Conservation (phyloP, 306 rosid species). For the Quercus bicolor region DNA sequence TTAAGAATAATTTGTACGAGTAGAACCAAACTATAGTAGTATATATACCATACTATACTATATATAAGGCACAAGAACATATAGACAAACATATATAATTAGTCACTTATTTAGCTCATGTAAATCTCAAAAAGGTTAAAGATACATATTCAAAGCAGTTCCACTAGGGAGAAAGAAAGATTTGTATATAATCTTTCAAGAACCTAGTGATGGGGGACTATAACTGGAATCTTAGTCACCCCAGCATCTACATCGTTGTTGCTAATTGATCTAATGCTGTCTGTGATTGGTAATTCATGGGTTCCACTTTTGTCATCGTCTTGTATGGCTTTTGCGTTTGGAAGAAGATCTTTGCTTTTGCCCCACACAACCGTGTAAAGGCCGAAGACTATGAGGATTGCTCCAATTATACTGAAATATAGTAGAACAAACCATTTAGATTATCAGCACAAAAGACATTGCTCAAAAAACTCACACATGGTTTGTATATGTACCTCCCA, state of each 20-base stretch:
- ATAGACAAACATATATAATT: not conserved
- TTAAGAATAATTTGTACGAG: no score
- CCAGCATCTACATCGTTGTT: not conserved
- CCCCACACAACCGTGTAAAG: conserved; percentile 98
- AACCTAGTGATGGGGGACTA: not conserved
- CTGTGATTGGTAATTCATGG: conserved; percentile 58
- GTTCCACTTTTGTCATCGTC: conserved; percentile 28
- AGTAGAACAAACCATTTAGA: not conserved
- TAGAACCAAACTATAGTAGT: no score
- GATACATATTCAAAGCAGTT: not conserved
- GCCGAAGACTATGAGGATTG: conserved; percentile 72
- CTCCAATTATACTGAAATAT: conserved; percentile 66
- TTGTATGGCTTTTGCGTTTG: not conserved
- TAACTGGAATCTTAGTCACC: conserved; percentile 9
- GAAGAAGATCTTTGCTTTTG: conserved; percentile 63
- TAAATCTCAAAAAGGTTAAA: not conserved
- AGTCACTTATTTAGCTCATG: not conserved
- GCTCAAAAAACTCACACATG: not conserved
- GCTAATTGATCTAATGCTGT: conserved; percentile 21
- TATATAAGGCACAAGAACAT: not conserved
- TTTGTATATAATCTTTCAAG: not conserved
- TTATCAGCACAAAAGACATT: conserved; percentile 1
- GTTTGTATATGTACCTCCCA: conserved; percentile 56
- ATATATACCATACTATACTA: no score
- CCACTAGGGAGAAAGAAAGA: not conserved